Percentiles rank a stretch among this genome's conserved stretches.
These are phyloP conservation scores for Platanthera guangdongensis DNA, from an alignment of 106 monocot species.

Conservation along the genomic window DNA sequence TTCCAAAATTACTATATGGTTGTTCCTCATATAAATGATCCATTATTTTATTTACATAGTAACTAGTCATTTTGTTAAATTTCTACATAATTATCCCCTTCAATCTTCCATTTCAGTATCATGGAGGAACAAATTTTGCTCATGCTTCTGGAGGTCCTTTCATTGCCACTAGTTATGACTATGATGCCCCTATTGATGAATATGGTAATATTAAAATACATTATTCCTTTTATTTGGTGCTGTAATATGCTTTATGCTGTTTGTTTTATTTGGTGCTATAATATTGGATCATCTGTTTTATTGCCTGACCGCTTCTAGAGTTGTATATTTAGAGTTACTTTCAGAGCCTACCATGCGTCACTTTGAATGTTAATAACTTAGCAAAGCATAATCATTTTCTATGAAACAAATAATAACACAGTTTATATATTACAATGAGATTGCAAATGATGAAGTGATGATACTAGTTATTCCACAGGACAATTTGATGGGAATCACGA, in stretches of 20 bases:
- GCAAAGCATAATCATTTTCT: not conserved
- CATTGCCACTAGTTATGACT: slow-evolving; percentile 96
- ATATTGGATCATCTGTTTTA: too few relatives aligned
- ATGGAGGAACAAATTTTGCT: slow-evolving; percentile 95
- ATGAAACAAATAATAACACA: not conserved
- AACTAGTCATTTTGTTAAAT: not conserved
- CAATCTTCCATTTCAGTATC: slow-evolving; percentile 45
- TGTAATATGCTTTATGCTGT: not conserved
- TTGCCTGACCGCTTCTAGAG: not conserved
- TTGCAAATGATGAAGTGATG: not conserved
- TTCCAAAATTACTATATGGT: slow-evolving; percentile 99
- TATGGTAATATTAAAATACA: slow-evolving; percentile 53
- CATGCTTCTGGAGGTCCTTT: slow-evolving; percentile 85
- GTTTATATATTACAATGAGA: not conserved
- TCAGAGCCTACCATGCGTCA: too few relatives aligned
- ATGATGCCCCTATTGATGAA: slow-evolving; percentile 98
- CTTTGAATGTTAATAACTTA: too few relatives aligned
- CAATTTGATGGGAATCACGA: too few relatives aligned
- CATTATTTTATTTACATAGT: not conserved
- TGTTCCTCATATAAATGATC: not conserved
- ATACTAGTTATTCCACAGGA: not conserved
- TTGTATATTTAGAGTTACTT: too few relatives aligned
- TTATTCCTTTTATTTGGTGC: not conserved
- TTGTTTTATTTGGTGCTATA: not conserved
- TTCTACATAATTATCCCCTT: not conserved